These are phyloP conservation scores for Blastocystis sp. DNA, from an alignment of 352 stramenopile genomes.

Conservation along the genomic window DNA sequence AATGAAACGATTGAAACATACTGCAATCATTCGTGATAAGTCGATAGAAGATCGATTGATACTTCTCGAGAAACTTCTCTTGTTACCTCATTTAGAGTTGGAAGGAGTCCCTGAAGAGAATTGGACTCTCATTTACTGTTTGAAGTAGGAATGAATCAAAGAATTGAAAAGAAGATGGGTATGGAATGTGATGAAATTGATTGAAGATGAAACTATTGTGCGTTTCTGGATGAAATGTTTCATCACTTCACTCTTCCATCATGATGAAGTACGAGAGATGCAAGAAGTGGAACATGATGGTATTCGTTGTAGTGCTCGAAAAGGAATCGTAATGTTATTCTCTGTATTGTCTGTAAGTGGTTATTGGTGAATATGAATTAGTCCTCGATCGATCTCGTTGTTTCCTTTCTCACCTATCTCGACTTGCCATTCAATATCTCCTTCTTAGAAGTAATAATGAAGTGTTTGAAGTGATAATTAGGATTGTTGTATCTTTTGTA, in stretches of 20 bases:
- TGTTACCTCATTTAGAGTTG: neutral
- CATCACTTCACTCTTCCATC: neutral
- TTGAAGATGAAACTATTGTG: no score
- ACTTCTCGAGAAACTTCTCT: no score
- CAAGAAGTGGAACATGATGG: neutral
- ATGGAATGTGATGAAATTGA: no score
- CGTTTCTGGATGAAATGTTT: neutral
- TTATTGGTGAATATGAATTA: neutral
- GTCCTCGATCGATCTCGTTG: neutral
- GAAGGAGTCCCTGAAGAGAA: neutral
- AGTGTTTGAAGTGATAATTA: neutral
- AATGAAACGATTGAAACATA: no score
- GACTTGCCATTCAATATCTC: neutral
- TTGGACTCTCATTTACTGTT: neutral
- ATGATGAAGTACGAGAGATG: neutral
- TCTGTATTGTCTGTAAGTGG: neutral
- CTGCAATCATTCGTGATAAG: no score
- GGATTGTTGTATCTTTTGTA: neutral
- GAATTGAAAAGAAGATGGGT: no score
- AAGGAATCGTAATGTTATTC: neutral
- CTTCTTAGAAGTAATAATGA: neutral
- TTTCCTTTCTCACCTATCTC: neutral
- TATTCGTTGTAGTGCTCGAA: neutral
- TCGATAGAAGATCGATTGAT: no score
- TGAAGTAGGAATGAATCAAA: no score